Conservation (phyloP, 2,329 filamentous ascomycete species). For the Madurella fahalii region DNA sequence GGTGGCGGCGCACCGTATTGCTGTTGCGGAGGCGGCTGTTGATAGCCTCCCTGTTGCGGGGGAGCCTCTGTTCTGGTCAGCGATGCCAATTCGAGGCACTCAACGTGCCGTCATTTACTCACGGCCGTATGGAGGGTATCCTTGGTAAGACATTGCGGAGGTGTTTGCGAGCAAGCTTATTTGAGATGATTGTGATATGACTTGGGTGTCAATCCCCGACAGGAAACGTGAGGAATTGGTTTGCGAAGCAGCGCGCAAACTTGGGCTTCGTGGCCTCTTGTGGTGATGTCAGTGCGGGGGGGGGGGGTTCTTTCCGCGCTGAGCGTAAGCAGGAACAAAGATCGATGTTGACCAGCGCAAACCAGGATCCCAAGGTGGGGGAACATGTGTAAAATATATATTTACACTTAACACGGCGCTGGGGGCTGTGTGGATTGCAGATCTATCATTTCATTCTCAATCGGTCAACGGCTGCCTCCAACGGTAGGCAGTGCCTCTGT, state of each 20-base stretch:
- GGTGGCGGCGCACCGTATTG: slow-evolving; percentile 31
- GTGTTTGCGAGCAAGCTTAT: no score
- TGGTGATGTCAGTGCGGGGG: no score
- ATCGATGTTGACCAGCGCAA: no score
- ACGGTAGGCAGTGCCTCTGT: slow-evolving; percentile 13
- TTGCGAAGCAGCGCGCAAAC: no score
- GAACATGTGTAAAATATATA: not conserved
- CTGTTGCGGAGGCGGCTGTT: slow-evolving; percentile 27
- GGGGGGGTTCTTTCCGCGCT: no score
- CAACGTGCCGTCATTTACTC: slow-evolving; percentile 18
- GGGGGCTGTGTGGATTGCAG: slow-evolving; percentile 1
- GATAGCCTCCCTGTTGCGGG: slow-evolving; percentile 29
- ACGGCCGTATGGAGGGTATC: slow-evolving; percentile 36
- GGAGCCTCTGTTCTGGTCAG: slow-evolving; percentile 24
- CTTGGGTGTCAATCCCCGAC: no score
- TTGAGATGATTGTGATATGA: no score
- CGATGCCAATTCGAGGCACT: not conserved
- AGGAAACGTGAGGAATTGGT: no score
- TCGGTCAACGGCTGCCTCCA: not conserved
- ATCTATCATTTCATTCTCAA: slow-evolving; percentile 6
- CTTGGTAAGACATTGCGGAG: slow-evolving; percentile 33
- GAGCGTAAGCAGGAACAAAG: no score
- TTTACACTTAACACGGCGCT: not conserved
- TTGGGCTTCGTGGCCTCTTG: no score
- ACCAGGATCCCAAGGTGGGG: not conserved